Percentiles rank a stretch among this genome's conserved stretches.
Evolutionary conservation across 495 filamentous ascomycete genomes (phyloP).

Genomic region (Aspergillus olivimuriae): DNA sequence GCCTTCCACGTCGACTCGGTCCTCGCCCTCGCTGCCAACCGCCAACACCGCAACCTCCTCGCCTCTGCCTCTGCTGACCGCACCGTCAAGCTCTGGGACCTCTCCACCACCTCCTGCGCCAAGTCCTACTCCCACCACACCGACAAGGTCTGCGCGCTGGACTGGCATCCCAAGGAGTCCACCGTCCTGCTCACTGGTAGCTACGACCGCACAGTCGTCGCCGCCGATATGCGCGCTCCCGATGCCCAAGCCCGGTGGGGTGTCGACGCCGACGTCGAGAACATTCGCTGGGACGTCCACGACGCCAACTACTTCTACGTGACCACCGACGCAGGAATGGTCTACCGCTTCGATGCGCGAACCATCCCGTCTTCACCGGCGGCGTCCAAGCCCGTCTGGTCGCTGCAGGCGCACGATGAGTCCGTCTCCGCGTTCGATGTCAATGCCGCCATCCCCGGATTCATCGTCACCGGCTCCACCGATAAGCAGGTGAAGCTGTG

Average conservation of each 20-base stretch:
- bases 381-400: slow-evolving; percentile 80
- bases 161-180: slow-evolving; percentile 84
- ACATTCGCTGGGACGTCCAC: slow-evolving; percentile 86
- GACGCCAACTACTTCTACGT: slow-evolving; percentile 90
- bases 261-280: slow-evolving; percentile 92
- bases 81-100: slow-evolving; percentile 96
- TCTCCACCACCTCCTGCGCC: slow-evolving; percentile 83
- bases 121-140: slow-evolving; percentile 88
- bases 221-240: slow-evolving; percentile 88
- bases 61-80: slow-evolving; percentile 93
- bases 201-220: slow-evolving; percentile 89
- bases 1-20: slow-evolving; percentile 93
- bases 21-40: slow-evolving; percentile 82
- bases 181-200: slow-evolving; percentile 86
- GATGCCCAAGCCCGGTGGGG: slow-evolving; percentile 78
- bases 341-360: slow-evolving; percentile 83
- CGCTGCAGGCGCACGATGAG: slow-evolving; percentile 88
- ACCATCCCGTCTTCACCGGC: slow-evolving; percentile 60
- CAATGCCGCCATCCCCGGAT: slow-evolving; percentile 82
- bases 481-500: slow-evolving; percentile 96
- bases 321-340: slow-evolving; percentile 81
- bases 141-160: slow-evolving; percentile 91
- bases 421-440: slow-evolving; percentile 93
- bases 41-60: slow-evolving; percentile 89
- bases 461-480: slow-evolving; percentile 83